These are phyloP conservation scores for Dothistroma septosporum DNA, from an alignment of 2,329 filamentous ascomycete species.

Conservation along the genomic window DNA sequence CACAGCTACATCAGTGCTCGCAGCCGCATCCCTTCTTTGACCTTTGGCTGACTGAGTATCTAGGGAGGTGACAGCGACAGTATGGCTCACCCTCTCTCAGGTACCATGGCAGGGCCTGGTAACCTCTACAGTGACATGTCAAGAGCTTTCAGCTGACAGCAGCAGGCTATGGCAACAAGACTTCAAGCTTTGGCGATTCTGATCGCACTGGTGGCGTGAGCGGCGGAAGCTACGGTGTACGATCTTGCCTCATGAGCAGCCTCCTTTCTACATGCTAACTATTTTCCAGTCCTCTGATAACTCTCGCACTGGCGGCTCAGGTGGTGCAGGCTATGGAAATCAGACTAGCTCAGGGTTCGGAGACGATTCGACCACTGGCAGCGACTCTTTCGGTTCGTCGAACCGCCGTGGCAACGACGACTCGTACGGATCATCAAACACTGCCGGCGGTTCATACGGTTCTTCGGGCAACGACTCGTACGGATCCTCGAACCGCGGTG, in stretches of 20 bases:
- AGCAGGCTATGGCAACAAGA: constrained; percentile 2
- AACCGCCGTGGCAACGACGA: constrained; percentile 7
- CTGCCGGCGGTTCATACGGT: constrained; percentile 2
- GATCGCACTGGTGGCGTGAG: constrained; percentile 1
- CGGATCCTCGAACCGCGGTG: constrained; percentile 13
- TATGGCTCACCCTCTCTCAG: constrained; percentile 12
- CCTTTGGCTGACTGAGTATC: constrained; percentile 2
- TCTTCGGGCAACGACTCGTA: constrained; percentile 9
- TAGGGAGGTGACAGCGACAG: constrained; percentile 8
- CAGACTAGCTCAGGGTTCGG: constrained; percentile 11
- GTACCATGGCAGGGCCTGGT: constrained; percentile 10
- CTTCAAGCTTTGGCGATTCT: constrained; percentile 1
- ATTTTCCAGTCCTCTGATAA: neutral
- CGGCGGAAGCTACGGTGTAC: neutral
- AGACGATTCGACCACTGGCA: constrained; percentile 4
- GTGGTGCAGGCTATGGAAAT: neutral
- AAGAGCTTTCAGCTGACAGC: neutral
- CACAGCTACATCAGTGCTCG: neutral
- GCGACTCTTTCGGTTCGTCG: constrained; percentile 10
- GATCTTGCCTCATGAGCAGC: neutral
- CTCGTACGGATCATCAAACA: constrained; percentile 8
- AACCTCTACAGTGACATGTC: neutral
- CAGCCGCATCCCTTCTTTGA: neutral
- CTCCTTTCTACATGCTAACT: neutral
- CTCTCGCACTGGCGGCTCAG: neutral